Conservation (phyloP, 768 basidiomycete species). For the Macrolepiota fuliginosa region DNA sequence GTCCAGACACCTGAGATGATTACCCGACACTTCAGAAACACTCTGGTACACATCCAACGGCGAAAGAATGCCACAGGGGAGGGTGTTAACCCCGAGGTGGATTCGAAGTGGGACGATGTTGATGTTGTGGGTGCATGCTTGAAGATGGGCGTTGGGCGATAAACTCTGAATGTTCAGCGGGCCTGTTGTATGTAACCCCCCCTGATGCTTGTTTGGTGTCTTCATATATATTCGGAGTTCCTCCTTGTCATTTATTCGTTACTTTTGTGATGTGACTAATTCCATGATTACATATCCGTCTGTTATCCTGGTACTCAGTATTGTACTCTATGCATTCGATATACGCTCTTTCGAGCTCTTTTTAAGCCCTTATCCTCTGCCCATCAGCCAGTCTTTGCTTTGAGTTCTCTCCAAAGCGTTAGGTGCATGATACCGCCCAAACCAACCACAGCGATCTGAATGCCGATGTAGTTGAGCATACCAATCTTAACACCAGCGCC, state of each 20-base stretch:
- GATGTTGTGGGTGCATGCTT: slow-evolving; percentile 84
- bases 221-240: not conserved
- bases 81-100: slow-evolving; percentile 31
- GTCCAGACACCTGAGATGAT: slow-evolving; percentile 95
- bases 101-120: slow-evolving; percentile 79
- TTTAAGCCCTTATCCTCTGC: not conserved
- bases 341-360: not conserved
- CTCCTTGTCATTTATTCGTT: not conserved
- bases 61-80: slow-evolving; percentile 58
- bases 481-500: slow-evolving; percentile 59
- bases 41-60: slow-evolving; percentile 75
- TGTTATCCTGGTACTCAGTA: not conserved
- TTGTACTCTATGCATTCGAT: not conserved
- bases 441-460: slow-evolving; percentile 60
- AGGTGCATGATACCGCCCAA: slow-evolving; percentile 54
- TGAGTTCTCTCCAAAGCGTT: slow-evolving; percentile 59
- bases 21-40: slow-evolving; percentile 89
- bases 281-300: not conserved
- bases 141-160: slow-evolving; percentile 82
- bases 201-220: not conserved
- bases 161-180: slow-evolving; percentile 14
- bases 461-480: slow-evolving; percentile 56
- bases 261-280: not conserved
- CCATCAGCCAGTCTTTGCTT: slow-evolving; percentile 57
- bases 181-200: not conserved